Conservation (phyloP, 495 filamentous ascomycete genomes). For the Tuber calosporum region DNA sequence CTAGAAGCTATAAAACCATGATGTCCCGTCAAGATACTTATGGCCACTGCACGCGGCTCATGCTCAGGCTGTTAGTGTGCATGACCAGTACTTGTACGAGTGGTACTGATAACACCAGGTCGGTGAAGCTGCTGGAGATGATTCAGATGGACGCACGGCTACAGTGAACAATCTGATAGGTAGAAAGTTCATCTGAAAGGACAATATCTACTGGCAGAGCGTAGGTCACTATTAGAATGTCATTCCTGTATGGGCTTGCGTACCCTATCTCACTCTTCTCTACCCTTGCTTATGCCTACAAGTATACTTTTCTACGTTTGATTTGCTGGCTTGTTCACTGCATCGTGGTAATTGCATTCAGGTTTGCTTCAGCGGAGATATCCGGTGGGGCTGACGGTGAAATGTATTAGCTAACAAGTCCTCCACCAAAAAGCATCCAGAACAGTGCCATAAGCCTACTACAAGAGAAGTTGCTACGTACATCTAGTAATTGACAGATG, state of each 20-base stretch:
- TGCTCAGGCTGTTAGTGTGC: neutral
- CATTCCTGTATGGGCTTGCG: neutral
- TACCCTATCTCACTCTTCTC: neutral
- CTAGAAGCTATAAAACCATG: neutral
- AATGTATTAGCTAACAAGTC: neutral
- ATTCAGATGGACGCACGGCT: neutral
- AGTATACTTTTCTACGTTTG: neutral
- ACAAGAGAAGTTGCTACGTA: neutral
- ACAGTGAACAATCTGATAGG: neutral
- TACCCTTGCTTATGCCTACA: neutral
- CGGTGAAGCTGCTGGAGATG: neutral
- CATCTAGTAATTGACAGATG: neutral
- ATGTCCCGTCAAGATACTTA: neutral
- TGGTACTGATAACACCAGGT: neutral
- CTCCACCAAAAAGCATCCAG: neutral
- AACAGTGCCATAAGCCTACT: neutral
- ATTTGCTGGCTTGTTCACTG: neutral
- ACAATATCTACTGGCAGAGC: neutral
- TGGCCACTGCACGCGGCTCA: neutral
- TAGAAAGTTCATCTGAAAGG: neutral
- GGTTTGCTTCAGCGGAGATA: neutral
- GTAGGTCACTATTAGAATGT: neutral
- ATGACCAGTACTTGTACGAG: neutral
- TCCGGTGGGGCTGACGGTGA: neutral
- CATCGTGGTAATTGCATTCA: neutral